Evolutionary conservation across 805 yeast species (phyloP), one percentile per base, ranked within the genome.

Genomic region (Pichia paraexigua): DNA sequence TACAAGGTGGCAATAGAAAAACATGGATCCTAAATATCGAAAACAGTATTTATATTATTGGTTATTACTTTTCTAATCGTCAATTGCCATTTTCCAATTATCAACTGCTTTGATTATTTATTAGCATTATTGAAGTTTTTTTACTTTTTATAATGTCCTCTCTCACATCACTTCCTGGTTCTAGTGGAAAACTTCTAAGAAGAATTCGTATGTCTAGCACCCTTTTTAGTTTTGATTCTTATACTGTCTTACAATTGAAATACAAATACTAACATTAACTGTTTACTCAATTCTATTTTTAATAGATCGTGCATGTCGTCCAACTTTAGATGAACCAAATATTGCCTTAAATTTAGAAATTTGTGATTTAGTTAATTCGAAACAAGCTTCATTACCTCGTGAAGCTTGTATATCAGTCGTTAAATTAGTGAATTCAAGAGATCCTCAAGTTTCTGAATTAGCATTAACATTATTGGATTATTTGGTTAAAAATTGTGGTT

Each of bases 401-500:
- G 97, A 92, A 63, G 97, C 98, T 4, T 95, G 95, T 7, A 76
- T 82, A 55, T 83, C 91, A 7, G 82, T 91, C 55, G 97, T 85
- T 49, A 84, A 83, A 62, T 74, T 89, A 55, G 79, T 92, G 64
- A 87, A 89, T 69, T 84, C 85, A 58, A 76, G 88, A 61, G 94
- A 87, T 58, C 82, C 95, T 1, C 95, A 87, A 62, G 85, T 90
- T 35, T 80, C 91, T 63, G 97, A 97, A 11, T 69, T 94, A 57
- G 79, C 90, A 1, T 70, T 88, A 40, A 64, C 66, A 59, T 62
- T 79, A 47, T 76, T 94, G 55, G 99, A 94, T 64, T 88, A 88
- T 49, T 73, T 94, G 59, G 99, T 94, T 49, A 94, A 94, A 71
- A 94, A 94, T 72, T 94, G 99, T 71, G 99, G 98, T 6, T 94